Evolutionary conservation across 345 rosid species (phyloP), one percentile per base, ranked within the genome.

Genomic region (Cochlearia excelsa): DNA sequence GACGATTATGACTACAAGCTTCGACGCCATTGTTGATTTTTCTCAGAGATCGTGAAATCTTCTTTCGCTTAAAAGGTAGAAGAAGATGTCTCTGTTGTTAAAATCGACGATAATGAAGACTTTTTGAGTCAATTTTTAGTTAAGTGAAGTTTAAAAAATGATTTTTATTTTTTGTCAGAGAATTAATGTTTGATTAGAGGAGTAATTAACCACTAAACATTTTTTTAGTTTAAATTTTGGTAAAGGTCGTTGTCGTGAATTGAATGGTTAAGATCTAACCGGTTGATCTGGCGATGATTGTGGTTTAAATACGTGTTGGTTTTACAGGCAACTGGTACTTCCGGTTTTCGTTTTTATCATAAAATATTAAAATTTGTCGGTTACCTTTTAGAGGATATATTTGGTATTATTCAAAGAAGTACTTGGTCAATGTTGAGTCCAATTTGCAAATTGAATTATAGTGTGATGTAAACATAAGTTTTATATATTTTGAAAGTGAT

Each of bases 1-100:
- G 61, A 89, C 94, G 0, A 65, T 44, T 39, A 88, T 77, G 62
- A 92, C 58, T 35, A 92, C 49, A 46, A 84, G 79, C 78, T 88
- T 92, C 10, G 94, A 88, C 9, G 97, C 94, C 99, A 93, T 93
- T 34, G 71, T 9, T 59, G 61, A 26, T 16, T 55, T 46, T 42
- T 65, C 68, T 68, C 79, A 50, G 58, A 69, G 54, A 49, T 47
- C 69, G 38, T 41, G 57, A 39, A 60, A n/a, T 31, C 37, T 27
- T 35, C 45, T 35, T 23, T 46, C 35, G 26, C 16, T 41, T 34
- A 16, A 31, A 10, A 10, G 6, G 35, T 63, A 37, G 40, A 37
- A 37, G 40, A 37, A 37, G 40, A 3, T 37, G 40, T 37, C 40
- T 37, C 40, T 37, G 7, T 8, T 6, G 2, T 8, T 57, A 46